phyloP scores from a whole-genome alignment of 163 green algal genomes.

The Scenedesmus sp. region DNA sequence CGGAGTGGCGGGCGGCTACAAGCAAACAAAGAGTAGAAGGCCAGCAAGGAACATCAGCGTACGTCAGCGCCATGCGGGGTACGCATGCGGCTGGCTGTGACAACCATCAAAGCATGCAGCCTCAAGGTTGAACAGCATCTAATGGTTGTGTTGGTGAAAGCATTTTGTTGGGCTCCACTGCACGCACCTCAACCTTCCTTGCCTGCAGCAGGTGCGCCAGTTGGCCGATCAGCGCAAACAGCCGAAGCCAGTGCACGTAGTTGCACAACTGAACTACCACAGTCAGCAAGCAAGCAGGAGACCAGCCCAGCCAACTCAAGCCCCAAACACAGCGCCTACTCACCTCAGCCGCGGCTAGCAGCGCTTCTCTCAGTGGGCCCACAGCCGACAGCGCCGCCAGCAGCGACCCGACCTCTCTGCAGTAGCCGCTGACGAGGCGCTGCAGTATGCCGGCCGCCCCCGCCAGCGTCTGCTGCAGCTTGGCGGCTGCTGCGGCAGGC shows the following conservation, averaged over 20 bases:
- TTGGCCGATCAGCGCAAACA: too few relatives aligned
- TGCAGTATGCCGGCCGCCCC: neutral
- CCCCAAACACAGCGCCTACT: neutral
- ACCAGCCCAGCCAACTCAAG: neutral
- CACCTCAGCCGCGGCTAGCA: constrained; percentile 14
- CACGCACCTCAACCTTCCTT: too few relatives aligned
- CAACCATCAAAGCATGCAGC: too few relatives aligned
- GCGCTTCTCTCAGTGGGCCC: neutral
- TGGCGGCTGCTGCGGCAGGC: neutral
- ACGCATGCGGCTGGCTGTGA: too few relatives aligned
- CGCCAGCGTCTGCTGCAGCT: constrained; percentile 2
- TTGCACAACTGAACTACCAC: neutral
- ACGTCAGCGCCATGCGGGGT: too few relatives aligned
- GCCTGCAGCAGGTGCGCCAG: neutral
- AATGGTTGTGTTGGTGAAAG: too few relatives aligned
- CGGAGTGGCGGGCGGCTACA: neutral
- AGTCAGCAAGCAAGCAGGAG: neutral
- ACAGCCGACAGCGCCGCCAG: constrained; percentile 5
- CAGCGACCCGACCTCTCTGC: neutral
- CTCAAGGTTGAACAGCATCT: too few relatives aligned
- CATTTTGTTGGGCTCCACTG: too few relatives aligned
- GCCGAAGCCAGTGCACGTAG: too few relatives aligned
- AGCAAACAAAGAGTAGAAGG: neutral
- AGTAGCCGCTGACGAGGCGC: constrained; percentile 32
- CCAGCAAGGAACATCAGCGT: neutral